A percentile compares a stretch with the other conserved stretches of the same genome.
phyloP scores from a whole-genome alignment of 306 rosid species.

The Sesbania bispinosa region DNA sequence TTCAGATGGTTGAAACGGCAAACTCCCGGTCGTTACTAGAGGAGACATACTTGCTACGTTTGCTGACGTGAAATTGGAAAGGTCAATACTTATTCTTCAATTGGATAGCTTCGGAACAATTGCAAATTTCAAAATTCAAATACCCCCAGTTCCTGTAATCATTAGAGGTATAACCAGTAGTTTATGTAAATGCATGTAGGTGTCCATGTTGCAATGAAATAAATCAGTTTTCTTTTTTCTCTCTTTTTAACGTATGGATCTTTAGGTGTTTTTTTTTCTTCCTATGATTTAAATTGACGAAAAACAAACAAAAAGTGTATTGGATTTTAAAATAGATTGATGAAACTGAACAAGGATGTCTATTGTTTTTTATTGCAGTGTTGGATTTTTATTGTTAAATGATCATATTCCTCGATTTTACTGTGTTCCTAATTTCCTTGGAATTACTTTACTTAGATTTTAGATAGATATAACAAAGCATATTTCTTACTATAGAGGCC shows the following conservation, averaged over 20 bases:
- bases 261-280: not conserved
- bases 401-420: not conserved
- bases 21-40: slow-evolving; percentile 48
- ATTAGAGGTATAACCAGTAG: not conserved
- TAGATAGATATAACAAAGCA: no score
- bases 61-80: slow-evolving; percentile 29
- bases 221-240: not conserved
- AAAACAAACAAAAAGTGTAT: not conserved
- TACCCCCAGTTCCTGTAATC: not conserved
- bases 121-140: slow-evolving; percentile 6
- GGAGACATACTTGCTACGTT: slow-evolving; percentile 62
- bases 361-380: not conserved
- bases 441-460: no score
- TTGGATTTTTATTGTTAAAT: not conserved
- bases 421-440: no score
- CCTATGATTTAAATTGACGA: not conserved
- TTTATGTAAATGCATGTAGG: slow-evolving; percentile 15
- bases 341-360: not conserved
- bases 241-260: not conserved
- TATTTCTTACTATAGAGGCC: no score
- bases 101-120: slow-evolving; percentile 4
- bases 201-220: slow-evolving; percentile 8
- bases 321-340: not conserved
- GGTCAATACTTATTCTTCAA: not conserved
- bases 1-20: slow-evolving; percentile 64